Conservation (phyloP, 1,284 basidiomycete species). For the Ustilago tritici region DNA sequence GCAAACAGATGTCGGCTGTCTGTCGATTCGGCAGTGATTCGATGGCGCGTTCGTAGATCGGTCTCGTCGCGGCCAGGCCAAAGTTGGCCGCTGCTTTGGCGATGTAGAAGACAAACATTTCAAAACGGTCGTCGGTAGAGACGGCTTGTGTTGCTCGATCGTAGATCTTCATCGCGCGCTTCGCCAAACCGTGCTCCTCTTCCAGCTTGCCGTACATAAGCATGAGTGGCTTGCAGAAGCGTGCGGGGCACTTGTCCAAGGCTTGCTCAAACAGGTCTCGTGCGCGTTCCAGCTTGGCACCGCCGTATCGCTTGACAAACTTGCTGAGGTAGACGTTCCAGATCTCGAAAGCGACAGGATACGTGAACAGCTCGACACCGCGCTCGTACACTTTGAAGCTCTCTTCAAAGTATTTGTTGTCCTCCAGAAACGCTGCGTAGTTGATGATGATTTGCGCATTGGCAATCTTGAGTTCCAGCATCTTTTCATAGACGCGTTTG, state of each 20-base stretch:
- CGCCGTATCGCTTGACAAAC: slow-evolving; percentile 95
- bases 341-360: slow-evolving; percentile 96
- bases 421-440: slow-evolving; percentile 95
- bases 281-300: slow-evolving; percentile 91
- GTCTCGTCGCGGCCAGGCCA: slow-evolving; percentile 92
- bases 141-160: slow-evolving; percentile 91
- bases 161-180: slow-evolving; percentile 94
- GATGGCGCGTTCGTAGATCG: slow-evolving; percentile 96
- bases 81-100: slow-evolving; percentile 94
- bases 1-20: slow-evolving; percentile 96
- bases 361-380: slow-evolving; percentile 96
- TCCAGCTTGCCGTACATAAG: slow-evolving; percentile 95
- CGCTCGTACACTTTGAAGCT: slow-evolving; percentile 99
- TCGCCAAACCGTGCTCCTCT: slow-evolving; percentile 93
- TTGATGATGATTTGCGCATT: slow-evolving; percentile 95
- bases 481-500: slow-evolving; percentile 95
- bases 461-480: slow-evolving; percentile 96
- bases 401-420: slow-evolving; percentile 98
- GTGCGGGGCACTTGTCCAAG: slow-evolving; percentile 92
- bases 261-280: slow-evolving; percentile 98
- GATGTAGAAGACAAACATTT: slow-evolving; percentile 97
- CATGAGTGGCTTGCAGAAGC: slow-evolving; percentile 93
- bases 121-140: slow-evolving; percentile 90
- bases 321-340: slow-evolving; percentile 99
- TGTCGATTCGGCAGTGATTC: slow-evolving; percentile 91